Percentiles rank a stretch among this genome's conserved stretches.
Evolutionary conservation across 2,329 filamentous ascomycete species (phyloP).

Genomic region (Fusarium caatingaense): DNA sequence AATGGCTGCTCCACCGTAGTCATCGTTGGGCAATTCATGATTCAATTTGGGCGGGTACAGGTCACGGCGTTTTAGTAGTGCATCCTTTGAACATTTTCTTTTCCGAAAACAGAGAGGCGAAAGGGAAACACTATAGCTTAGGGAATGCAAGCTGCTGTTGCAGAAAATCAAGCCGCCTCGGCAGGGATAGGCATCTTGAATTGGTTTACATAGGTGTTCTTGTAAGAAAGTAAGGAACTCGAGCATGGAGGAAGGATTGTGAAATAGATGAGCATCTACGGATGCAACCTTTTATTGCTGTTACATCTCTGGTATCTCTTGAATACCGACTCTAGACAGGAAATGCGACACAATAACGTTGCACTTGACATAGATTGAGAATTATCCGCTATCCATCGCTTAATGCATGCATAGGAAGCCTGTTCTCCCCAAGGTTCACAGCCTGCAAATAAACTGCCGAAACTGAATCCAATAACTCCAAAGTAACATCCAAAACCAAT

Average conservation of each 20-base stretch:
- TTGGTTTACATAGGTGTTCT: constrained; percentile 12
- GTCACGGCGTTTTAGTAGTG: constrained; percentile 45
- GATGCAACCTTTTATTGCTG: constrained; percentile 2
- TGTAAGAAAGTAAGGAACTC: neutral
- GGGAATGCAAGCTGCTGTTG: neutral
- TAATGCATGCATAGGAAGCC: constrained; percentile 9
- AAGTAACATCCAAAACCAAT: neutral
- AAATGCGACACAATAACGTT: neutral
- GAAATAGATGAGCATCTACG: constrained; percentile 16
- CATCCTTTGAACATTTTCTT: constrained; percentile 27
- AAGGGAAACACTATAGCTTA: constrained; percentile 1
- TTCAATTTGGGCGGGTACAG: constrained; percentile 39
- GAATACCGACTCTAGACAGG: neutral
- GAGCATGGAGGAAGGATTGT: constrained; percentile 6
- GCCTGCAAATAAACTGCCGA: constrained; percentile 5
- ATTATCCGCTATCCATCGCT: constrained; percentile 27
- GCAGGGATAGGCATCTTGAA: constrained; percentile 3
- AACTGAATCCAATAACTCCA: constrained; percentile 35
- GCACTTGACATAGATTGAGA: neutral
- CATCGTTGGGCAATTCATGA: constrained; percentile 26
- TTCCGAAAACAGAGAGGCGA: constrained; percentile 19
- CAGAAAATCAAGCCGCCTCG: neutral
- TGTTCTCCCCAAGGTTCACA: constrained; percentile 17
- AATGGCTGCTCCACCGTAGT: constrained; percentile 13
- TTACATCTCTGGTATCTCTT: neutral